phyloP scores from a whole-genome alignment of 2,329 filamentous ascomycete species.

The Exophiala alcalophila region DNA sequence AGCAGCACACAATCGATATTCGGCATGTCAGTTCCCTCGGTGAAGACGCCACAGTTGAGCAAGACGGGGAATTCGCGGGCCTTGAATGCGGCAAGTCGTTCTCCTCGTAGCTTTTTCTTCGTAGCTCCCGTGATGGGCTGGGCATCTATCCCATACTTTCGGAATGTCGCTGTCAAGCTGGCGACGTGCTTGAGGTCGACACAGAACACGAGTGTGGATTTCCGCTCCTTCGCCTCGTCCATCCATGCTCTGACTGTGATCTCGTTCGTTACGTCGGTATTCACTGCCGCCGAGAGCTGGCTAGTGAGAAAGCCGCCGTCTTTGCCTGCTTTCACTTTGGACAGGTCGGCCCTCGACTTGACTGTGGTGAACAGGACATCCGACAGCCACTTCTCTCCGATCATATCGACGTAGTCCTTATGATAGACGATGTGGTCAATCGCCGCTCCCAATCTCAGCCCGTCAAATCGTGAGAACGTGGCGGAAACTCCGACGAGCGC shows the following conservation, averaged over 20 bases:
- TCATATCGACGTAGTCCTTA: conserved; percentile 77
- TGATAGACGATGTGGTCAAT: conserved; percentile 97
- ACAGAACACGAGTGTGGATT: conserved; percentile 90
- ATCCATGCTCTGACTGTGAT: conserved; percentile 85
- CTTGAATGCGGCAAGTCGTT: conserved; percentile 73
- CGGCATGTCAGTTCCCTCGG: conserved; percentile 95
- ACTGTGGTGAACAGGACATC: conserved; percentile 95
- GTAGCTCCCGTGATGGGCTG: conserved; percentile 84
- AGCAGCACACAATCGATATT: conserved; percentile 93
- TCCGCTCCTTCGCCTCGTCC: conserved; percentile 66
- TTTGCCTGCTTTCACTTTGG: conserved; percentile 60
- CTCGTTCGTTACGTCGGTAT: conserved; percentile 76
- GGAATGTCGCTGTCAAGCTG: conserved; percentile 72
- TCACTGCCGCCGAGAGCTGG: conserved; percentile 78
- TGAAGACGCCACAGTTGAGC: conserved; percentile 93
- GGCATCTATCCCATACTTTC: conserved; percentile 74
- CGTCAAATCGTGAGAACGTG: conserved; percentile 75
- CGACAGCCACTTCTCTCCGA: conserved; percentile 86
- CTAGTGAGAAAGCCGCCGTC: conserved; percentile 76
- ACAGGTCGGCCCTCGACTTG: conserved; percentile 74
- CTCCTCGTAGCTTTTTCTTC: conserved; percentile 62
- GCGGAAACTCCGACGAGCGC: conserved; percentile 88
- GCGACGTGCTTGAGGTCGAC: conserved; percentile 82
- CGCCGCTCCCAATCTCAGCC: conserved; percentile 73
- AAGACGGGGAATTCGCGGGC: conserved; percentile 77